A percentile compares a stretch with the other conserved stretches of the same genome.
Evolutionary conservation across 2,329 filamentous ascomycete genomes (phyloP).

Genomic region (Cadophora gregata): DNA sequence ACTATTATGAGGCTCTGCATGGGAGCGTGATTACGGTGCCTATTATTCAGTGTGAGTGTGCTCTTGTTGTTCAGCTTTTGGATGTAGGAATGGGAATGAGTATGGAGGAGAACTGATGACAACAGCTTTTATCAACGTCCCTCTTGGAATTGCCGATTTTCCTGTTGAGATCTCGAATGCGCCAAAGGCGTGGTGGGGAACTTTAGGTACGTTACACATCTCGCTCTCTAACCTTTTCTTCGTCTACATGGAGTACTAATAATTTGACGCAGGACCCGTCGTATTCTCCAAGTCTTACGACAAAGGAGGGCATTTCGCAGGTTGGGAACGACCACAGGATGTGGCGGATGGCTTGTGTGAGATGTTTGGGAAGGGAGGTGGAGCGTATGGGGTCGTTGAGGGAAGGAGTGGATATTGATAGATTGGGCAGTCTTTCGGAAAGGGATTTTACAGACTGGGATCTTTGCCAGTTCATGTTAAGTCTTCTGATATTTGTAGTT

Average conservation of each 20-base stretch:
- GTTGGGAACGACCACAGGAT: conserved; percentile 60
- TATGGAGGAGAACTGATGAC: too few relatives aligned
- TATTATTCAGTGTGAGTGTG: conserved; percentile 4
- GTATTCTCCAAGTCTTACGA: conserved; percentile 55
- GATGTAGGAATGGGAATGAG: too few relatives aligned
- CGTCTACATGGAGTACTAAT: neutral
- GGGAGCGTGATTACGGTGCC: conserved; percentile 28
- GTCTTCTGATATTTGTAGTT: neutral
- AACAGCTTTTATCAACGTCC: conserved; percentile 43
- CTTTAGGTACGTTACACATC: conserved; percentile 44
- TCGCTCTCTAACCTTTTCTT: neutral
- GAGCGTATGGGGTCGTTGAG: conserved; percentile 44
- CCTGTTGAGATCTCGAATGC: conserved; percentile 61
- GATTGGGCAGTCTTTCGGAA: too few relatives aligned
- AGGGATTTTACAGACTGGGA: too few relatives aligned
- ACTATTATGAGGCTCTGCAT: conserved; percentile 72
- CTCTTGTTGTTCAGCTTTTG: neutral
- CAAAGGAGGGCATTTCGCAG: conserved; percentile 59
- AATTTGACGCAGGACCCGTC: conserved; percentile 51
- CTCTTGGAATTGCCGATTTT: conserved; percentile 61
- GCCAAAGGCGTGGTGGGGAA: conserved; percentile 60
- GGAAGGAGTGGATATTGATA: conserved; percentile 23
- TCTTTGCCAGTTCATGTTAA: neutral
- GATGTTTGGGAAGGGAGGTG: conserved; percentile 60
- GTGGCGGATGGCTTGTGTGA: conserved; percentile 57